phyloP scores from a whole-genome alignment of 2,329 filamentous ascomycete species.

The Xylariales sp. region DNA sequence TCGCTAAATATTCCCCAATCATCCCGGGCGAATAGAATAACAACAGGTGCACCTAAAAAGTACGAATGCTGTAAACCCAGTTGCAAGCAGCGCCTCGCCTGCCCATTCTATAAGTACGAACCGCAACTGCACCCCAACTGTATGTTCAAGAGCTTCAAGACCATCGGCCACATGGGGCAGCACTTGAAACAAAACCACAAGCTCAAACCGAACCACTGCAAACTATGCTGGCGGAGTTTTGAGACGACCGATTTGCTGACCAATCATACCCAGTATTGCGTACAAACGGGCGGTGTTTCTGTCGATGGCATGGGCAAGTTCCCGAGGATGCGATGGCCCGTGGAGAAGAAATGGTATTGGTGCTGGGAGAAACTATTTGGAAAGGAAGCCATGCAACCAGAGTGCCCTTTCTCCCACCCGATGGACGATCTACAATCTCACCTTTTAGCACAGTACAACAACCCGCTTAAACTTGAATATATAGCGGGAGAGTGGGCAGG shows the following conservation, averaged over 20 bases:
- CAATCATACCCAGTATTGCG: conserved; percentile 11
- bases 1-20: background rate
- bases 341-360: conserved; percentile 33
- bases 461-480: background rate
- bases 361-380: conserved; percentile 28
- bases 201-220: conserved; percentile 20
- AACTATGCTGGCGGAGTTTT: conserved; percentile 24
- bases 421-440: conserved; percentile 9
- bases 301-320: conserved; percentile 19
- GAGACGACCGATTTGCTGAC: conserved; percentile 12
- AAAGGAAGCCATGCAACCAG: conserved; percentile 8
- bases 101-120: conserved; percentile 30
- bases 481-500: background rate
- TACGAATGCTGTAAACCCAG: conserved; percentile 7
- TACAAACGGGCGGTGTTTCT: conserved; percentile 18
- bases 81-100: conserved; percentile 13
- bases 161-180: conserved; percentile 22
- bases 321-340: conserved; percentile 6
- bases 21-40: background rate
- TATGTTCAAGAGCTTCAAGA: conserved; percentile 6
- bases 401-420: conserved; percentile 30
- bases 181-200: conserved; percentile 21
- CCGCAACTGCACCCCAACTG: conserved; percentile 15
- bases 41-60: background rate
- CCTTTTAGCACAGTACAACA: background rate